phyloP scores from a whole-genome alignment of 2,329 filamentous ascomycete genomes.

The Podosphaera xanthii region DNA sequence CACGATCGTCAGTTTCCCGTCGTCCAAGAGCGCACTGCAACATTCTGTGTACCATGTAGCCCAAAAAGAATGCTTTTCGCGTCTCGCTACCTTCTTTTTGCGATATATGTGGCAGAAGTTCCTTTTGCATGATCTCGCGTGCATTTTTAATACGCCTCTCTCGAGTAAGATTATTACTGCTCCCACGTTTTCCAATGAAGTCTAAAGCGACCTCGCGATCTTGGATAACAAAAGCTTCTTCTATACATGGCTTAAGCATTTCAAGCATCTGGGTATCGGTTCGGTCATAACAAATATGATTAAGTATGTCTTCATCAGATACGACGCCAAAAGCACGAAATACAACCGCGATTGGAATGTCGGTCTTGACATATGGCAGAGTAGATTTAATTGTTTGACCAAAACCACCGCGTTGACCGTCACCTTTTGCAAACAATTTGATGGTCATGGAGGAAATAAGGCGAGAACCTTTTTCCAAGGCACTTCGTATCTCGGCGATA shows the following conservation, averaged over 20 bases:
- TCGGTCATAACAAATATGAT: slow-evolving; percentile 90
- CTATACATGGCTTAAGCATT: slow-evolving; percentile 89
- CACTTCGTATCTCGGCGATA: slow-evolving; percentile 86
- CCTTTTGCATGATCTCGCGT: slow-evolving; percentile 87
- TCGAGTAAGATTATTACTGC: slow-evolving; percentile 47
- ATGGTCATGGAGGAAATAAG: slow-evolving; percentile 83
- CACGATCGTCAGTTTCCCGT: slow-evolving; percentile 85
- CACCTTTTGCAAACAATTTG: slow-evolving; percentile 72
- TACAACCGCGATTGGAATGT: slow-evolving; percentile 83
- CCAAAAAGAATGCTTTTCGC: slow-evolving; percentile 89
- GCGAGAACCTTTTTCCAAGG: slow-evolving; percentile 84
- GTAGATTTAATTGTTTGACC: slow-evolving; percentile 78
- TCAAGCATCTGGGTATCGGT: slow-evolving; percentile 94
- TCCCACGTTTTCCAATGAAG: slow-evolving; percentile 83
- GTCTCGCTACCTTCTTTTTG: slow-evolving; percentile 89
- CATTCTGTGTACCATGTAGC: slow-evolving; percentile 95
- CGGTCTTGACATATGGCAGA: slow-evolving; percentile 79
- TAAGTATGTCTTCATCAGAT: slow-evolving; percentile 92
- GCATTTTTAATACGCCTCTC: slow-evolving; percentile 85
- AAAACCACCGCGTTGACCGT: slow-evolving; percentile 54
- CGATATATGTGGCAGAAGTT: slow-evolving; percentile 88
- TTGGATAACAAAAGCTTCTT: slow-evolving; percentile 90
- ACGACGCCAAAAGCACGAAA: slow-evolving; percentile 91
- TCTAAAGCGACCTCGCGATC: slow-evolving; percentile 86
- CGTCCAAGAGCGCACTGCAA: slow-evolving; percentile 82